These are phyloP conservation scores for Flaveria bidentis DNA, from an alignment of 129 eudicot genomes.

Conservation along the genomic window DNA sequence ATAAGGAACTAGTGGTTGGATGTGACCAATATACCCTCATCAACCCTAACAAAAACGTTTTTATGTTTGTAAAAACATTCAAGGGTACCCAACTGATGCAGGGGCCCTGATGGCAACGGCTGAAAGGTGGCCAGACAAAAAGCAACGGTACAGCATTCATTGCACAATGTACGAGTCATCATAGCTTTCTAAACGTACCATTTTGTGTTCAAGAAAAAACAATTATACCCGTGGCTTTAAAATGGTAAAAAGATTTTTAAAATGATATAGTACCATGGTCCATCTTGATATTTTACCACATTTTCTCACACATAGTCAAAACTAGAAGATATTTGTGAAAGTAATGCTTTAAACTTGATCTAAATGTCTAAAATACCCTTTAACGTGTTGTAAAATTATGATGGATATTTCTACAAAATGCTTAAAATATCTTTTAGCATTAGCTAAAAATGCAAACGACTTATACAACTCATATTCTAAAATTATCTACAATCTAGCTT, in stretches of 20 bases:
- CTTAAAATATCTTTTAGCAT: no score
- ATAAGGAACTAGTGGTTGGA: background rate
- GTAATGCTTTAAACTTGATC: background rate
- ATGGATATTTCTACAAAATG: background rate
- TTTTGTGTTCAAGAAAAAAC: slow-evolving; percentile 13
- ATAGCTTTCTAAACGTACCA: slow-evolving; percentile 5
- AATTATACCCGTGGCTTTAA: slow-evolving; percentile 16
- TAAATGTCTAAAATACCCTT: slow-evolving; percentile 23
- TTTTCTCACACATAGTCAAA: background rate
- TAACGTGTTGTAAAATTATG: no score
- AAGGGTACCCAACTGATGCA: background rate
- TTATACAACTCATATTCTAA: background rate
- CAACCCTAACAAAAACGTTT: background rate
- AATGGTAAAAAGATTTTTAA: slow-evolving; percentile 14
- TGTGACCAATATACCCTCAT: slow-evolving; percentile 6
- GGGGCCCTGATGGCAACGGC: background rate
- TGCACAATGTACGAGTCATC: background rate
- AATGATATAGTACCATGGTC: slow-evolving; percentile 11
- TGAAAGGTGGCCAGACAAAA: slow-evolving; percentile 3
- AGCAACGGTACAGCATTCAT: slow-evolving; percentile 17
- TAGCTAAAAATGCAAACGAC: background rate
- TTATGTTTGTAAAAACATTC: slow-evolving; percentile 7
- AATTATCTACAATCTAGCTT: background rate
- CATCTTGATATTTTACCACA: slow-evolving; percentile 17
- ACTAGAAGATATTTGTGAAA: background rate